A percentile compares a stretch with the other conserved stretches of the same genome.
Conservation (phyloP, 768 basidiomycete species). For the Trametes meyenii region DNA sequence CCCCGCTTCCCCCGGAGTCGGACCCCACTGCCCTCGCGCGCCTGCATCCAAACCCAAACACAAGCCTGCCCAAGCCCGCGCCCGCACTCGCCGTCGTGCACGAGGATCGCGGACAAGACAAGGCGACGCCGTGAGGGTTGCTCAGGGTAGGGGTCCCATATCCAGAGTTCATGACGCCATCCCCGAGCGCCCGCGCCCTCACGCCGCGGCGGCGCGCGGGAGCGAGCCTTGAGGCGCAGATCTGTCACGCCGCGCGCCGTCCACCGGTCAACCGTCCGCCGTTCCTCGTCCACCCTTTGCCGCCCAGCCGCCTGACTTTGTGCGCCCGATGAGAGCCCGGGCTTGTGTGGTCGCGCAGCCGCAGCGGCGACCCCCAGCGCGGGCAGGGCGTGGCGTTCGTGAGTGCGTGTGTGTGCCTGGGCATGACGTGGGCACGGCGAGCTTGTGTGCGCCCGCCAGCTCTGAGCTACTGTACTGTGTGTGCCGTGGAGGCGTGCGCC, state of each 20-base stretch:
- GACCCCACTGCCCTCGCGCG: no score
- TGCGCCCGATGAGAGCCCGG: no score
- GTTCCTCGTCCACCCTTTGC: no score
- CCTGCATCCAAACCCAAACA: no score
- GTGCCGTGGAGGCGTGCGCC: not conserved
- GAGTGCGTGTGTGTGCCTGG: no score
- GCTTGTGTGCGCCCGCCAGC: conserved; percentile 3
- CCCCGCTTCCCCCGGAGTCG: no score
- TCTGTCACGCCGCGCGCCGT: not conserved
- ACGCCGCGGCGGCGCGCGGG: not conserved
- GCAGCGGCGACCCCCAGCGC: no score
- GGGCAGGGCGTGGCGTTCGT: no score
- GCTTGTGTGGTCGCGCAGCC: no score
- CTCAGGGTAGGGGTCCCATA: conserved; percentile 13
- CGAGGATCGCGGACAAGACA: conserved; percentile 12
- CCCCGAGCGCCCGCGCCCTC: conserved; percentile 9
- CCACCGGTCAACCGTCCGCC: not conserved
- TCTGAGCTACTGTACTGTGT: not conserved
- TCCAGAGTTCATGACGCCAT: not conserved
- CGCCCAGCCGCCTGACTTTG: no score
- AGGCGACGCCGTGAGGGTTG: conserved; percentile 1
- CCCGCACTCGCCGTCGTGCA: conserved; percentile 3
- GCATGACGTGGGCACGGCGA: no score
- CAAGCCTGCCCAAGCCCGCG: conserved; percentile 1
- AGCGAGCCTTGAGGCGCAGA: not conserved